Percentiles rank a stretch among this genome's conserved stretches.
These are phyloP conservation scores for Dendrostoma leiphaemia DNA, from an alignment of 2,329 filamentous ascomycete species.

Conservation along the genomic window DNA sequence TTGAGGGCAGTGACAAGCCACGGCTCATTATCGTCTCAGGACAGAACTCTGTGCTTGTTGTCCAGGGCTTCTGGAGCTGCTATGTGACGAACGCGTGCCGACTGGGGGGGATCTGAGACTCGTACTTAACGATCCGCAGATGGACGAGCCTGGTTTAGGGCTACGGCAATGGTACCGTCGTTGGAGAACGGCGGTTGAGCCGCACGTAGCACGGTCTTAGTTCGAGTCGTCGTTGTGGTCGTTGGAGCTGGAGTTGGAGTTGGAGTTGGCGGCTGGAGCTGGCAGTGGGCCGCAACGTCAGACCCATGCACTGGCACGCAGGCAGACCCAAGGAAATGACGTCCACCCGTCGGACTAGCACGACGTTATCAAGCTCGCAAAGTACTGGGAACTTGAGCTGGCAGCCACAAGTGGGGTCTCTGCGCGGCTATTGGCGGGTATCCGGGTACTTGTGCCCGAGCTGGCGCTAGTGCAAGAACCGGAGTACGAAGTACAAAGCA, in stretches of 20 bases:
- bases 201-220: background rate
- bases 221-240: too few relatives aligned
- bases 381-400: background rate
- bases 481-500: too few relatives aligned
- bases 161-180: too few relatives aligned
- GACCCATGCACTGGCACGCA: background rate
- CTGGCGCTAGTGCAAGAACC: background rate
- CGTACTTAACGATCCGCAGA: too few relatives aligned
- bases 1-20: background rate
- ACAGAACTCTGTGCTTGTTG: background rate
- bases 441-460: background rate
- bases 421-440: background rate
- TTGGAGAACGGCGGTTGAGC: background rate
- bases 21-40: background rate
- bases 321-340: background rate
- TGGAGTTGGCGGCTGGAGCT: background rate
- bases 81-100: background rate
- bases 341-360: too few relatives aligned
- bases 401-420: background rate
- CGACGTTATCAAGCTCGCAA: too few relatives aligned
- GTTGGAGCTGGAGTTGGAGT: background rate
- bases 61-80: background rate
- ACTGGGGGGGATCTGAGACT: too few relatives aligned
- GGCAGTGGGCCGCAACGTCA: background rate
- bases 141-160: too few relatives aligned